Evolutionary conservation across 306 rosid genomes (phyloP), one percentile per base, ranked within the genome.

Genomic region (Adenanthera pavonina): DNA sequence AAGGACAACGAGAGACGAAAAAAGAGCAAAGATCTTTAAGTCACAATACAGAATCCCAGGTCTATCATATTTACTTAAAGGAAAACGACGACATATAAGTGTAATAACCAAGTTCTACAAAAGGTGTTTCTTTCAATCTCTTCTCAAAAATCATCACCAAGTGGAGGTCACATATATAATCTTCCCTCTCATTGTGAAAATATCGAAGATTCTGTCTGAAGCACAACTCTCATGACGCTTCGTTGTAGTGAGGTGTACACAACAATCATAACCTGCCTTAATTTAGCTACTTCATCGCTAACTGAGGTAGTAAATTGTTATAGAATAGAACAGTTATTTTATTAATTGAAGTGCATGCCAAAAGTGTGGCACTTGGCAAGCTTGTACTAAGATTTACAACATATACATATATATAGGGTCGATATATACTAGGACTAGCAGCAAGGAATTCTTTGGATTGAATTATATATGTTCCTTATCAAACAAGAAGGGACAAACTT

Each of bases 1-100:
- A n/a, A 15, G 60, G 30, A 77, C 61, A 34, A 17, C 25, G 51
- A 54, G 76, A 77, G 51, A 38, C 69, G 49, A 54, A 71, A 20
- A 30, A 60, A 81, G 9, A 51, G 47, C 44, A 62, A 61, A 33
- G 40, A 33, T 34, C 43, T 62, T 10, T 11, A 5, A 62, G 69
- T 62, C 69, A 62, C 69, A 34, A 62, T 34, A 33, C 41, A 15
- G 44, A 62, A 62, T 62, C 19, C n/a, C 69, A 62, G 30, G 20
- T 1, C 36, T 60, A 2, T 8, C 4, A 60, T 20, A 33, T 60
- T 9, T 3, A 10, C 36, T 60, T 34, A 41, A 10, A 64, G 16
- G 33, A 61, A 61, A 61, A 13, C 44, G n/a, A 33, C 44, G 20
- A 33, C 30, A 25, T 25, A 8, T 1, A 14, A 34, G n/a, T 14